Percentiles rank a stretch among this genome's conserved stretches.
These are phyloP conservation scores for Candida patagonica DNA, from an alignment of 805 yeast species.

Conservation along the genomic window DNA sequence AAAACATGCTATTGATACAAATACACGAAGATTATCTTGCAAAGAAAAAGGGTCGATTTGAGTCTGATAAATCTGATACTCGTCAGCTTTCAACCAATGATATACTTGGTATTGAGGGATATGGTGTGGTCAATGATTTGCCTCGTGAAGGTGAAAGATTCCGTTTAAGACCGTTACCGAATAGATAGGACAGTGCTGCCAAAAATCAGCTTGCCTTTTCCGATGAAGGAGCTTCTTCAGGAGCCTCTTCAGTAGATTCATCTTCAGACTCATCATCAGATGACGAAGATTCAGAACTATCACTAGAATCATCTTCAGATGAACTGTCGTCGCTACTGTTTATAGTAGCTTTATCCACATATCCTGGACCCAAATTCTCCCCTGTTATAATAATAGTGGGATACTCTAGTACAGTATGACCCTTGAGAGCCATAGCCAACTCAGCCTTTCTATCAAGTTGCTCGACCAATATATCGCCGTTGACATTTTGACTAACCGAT, in stretches of 20 bases:
- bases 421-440: slow-evolving; percentile 43
- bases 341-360: slow-evolving; percentile 10
- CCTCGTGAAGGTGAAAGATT: not conserved
- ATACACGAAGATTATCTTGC: slow-evolving; percentile 35
- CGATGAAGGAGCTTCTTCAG: too few relatives aligned
- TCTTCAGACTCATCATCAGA: slow-evolving; percentile 18
- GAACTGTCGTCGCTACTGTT: slow-evolving; percentile 10
- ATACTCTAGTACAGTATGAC: slow-evolving; percentile 60
- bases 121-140: not conserved
- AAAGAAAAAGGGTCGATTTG: slow-evolving; percentile 34
- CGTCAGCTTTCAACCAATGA: not conserved
- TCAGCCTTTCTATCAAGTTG: slow-evolving; percentile 17
- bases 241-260: slow-evolving; percentile 14
- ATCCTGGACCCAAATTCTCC: not conserved
- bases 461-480: not conserved
- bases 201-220: too few relatives aligned
- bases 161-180: not conserved
- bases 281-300: slow-evolving; percentile 8
- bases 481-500: not conserved
- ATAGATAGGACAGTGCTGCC: not conserved
- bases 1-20: not conserved
- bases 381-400: slow-evolving; percentile 46
- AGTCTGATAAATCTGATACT: not conserved
- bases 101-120: not conserved
- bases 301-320: slow-evolving; percentile 9